Base-by-base conservation (phyloP, 1,284 basidiomycete genomes). In the Takashimella koratensis region DNA sequence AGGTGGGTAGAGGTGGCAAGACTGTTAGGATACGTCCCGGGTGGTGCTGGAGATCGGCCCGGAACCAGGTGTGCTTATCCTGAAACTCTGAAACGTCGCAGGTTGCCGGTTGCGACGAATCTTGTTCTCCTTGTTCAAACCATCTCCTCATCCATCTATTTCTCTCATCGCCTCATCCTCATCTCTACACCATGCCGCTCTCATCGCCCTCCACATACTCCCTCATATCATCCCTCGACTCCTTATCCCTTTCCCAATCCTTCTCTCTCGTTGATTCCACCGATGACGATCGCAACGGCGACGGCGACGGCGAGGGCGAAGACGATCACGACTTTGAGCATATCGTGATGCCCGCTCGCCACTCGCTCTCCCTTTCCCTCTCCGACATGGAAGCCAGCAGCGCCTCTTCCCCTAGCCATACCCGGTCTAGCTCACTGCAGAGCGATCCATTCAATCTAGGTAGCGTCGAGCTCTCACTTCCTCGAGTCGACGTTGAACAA, bases 401-500 rank as follows among this genome's bases (percentile, higher is more conserved):
- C 25, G 60, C 53, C 6, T 22, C 42, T 12, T 52, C 26, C 8
- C 10, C 30, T 36, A 36, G 8, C 8, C 30, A 36, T 36, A 8
- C 30, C 16, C 30, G 30, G 8, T 36, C 30, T 8, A 36, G 30
- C 30, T 36, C 30, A 36, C 8, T 36, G 8, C 30, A 36, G 8
- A 36, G 30, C 30, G 16, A 36, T 16, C 30, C 30, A 36, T 36
- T 36, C 30, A 36, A 8, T 8, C 30, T 36, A 8, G 30, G 5
- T 49, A 54, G 27, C 44, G 45, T 40, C 52, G 48, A 13, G 47
- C 16, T 49, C 41, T 13, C 43, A 19, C 19, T 47, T 43, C 11
- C 30, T 53, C 21, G 42, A 53, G 30, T 36, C 30, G 30, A 36
- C 30, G 30, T 36, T n/a, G n/a, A n/a, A n/a, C n/a, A n/a, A n/a